Evolutionary conservation across 805 yeast genomes (phyloP), one percentile per base, ranked within the genome.

Genomic region (Debaryomyces maramus): DNA sequence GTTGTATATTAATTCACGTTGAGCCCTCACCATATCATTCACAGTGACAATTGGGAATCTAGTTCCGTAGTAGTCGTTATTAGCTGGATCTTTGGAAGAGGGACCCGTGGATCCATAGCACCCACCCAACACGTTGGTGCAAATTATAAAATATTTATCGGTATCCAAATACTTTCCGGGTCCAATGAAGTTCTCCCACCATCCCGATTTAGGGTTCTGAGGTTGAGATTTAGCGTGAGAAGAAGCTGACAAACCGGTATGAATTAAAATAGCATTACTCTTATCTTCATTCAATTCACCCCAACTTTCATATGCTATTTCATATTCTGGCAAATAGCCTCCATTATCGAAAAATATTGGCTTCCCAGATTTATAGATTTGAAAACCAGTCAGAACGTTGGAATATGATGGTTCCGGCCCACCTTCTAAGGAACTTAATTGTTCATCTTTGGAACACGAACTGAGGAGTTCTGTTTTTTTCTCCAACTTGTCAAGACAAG

Each of bases 61-160:
- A 0, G 97, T 88, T 3, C 88, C 97, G 60, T 88, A 90, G 34
- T 80, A 71, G 40, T 76, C 67, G 17, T 67, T 63, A 46, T 80
- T 82, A 2, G 81, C 77, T 1, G 96, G 95, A 51, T 87, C 88
- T 8, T 70, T 60, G 0, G 93, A 81, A 2, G 91, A 80, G 1
- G 97, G 97, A 0, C 97, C 97, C 0, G 97, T 89, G 5, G 95
- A 84, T 3, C 97, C 97, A 60, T 84, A 90, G 61, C 97, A 90
- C 1, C 97, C 96, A 5, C 97, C 97, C 31, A 90, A 70, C 4
- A 88, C 96, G 58, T 90, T 90, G 1, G 97, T 86, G 63, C 97
- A 90, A 6, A 90, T 78, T 4, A 90, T 78, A 57, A 88, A 88
- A 62, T 75, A 88, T 58, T 82, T 83, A 52, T 84, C 64, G 0